These are phyloP conservation scores for Paraphaeosphaeria minitans DNA, from an alignment of 2,329 filamentous ascomycete species.

Conservation along the genomic window DNA sequence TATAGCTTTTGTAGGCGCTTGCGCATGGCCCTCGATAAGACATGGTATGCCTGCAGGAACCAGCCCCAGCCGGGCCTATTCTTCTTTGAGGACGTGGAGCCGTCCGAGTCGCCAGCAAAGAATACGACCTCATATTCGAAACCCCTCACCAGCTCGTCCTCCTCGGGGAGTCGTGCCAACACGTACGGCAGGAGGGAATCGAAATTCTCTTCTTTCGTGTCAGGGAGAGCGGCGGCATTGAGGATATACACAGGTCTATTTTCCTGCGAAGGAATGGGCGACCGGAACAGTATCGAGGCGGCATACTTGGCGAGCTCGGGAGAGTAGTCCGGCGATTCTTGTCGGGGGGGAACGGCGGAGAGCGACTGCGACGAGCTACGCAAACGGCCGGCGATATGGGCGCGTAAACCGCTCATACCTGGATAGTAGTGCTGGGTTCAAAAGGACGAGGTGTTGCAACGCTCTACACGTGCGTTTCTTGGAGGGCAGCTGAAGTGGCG, in stretches of 20 bases:
- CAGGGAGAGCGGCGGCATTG: constrained; percentile 62
- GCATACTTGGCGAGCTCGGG: constrained; percentile 55
- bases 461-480: constrained; percentile 6
- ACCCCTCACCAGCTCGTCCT: constrained; percentile 60
- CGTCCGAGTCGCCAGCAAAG: constrained; percentile 60
- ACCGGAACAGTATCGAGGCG: constrained; percentile 60
- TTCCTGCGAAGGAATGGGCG: constrained; percentile 56
- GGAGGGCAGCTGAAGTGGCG: constrained; percentile 9
- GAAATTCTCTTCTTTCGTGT: constrained; percentile 60
- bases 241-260: constrained; percentile 60
- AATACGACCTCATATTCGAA: constrained; percentile 63
- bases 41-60: constrained; percentile 63
- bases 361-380: constrained; percentile 55
- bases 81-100: constrained; percentile 54
- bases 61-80: constrained; percentile 59
- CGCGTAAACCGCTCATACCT: constrained; percentile 46
- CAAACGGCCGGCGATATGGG: constrained; percentile 45
- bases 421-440: constrained; percentile 2
- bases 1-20: constrained; percentile 62
- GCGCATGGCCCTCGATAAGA: constrained; percentile 59
- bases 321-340: constrained; percentile 54
- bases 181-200: constrained; percentile 61
- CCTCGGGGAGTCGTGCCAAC: constrained; percentile 58
- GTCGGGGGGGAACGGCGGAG: constrained; percentile 53
- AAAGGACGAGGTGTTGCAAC: constrained; percentile 4